These are phyloP conservation scores for Populus alba DNA, from an alignment of 345 rosid genomes.

Conservation along the genomic window DNA sequence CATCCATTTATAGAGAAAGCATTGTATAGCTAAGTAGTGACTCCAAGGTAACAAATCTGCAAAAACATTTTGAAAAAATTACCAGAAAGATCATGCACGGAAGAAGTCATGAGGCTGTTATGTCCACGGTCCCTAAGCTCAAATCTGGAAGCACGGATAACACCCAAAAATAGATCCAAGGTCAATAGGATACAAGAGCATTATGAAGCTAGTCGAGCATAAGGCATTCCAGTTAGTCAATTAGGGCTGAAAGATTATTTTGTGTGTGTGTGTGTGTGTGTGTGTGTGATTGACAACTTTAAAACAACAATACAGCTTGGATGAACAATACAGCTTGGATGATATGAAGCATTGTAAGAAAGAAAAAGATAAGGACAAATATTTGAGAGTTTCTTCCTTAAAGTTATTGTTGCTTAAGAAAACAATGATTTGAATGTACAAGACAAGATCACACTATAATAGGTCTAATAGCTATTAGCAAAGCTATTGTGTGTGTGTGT, in stretches of 20 bases:
- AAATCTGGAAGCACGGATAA: constrained; percentile 29
- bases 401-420: not conserved
- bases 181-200: not conserved
- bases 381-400: not conserved
- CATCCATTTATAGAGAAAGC: not conserved
- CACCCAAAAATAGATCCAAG: not conserved
- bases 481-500: not conserved
- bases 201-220: not conserved
- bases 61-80: constrained; percentile 17
- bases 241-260: not conserved
- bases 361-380: not conserved
- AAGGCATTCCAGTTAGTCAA: constrained; percentile 3
- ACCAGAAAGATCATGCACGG: constrained; percentile 55
- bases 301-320: not conserved
- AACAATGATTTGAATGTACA: not conserved
- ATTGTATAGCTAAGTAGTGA: not conserved
- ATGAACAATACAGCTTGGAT: not conserved
- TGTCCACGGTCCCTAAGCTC: constrained; percentile 15
- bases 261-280: too few species aligned
- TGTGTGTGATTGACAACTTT: not conserved
- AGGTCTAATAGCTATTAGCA: not conserved
- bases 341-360: not conserved
- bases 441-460: not conserved
- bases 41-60: constrained; percentile 7
- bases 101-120: constrained; percentile 51